Base-by-base conservation (phyloP, 768 basidiomycete species). In the Pisolithus marmoratus region DNA sequence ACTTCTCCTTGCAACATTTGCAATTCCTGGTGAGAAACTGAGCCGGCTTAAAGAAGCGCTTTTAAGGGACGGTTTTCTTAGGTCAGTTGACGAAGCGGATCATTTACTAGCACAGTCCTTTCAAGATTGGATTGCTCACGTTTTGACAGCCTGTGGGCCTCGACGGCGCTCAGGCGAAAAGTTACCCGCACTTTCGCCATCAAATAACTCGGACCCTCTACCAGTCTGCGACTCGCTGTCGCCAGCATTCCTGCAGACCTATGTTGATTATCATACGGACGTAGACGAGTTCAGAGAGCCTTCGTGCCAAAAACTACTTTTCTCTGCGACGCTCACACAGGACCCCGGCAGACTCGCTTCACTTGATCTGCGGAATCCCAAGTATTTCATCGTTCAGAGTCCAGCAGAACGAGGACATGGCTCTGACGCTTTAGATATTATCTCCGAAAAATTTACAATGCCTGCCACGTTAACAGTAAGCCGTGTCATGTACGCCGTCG, bases 41-140 rank as follows among this genome's bases (percentile, higher is more conserved):
- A 4, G 20, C 37, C 29, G 19, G 24, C 50, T 20, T 14, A 3
- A 14, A 37, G 46, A 22, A 9, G 40, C 31, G 14, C 23, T 38
- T 24, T 29, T 50, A n/a, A 58, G 47, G 5, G n/a, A 29, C 2
- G 7, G 26, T 4, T 1, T 31, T 23, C 24, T 9, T 52, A 95
- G 93, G 85, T 98, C 26, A 91, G n/a, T 99, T 51, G 96, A 99
- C 66, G 96, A 99, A 71, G 96, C 96, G 0, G 96, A 99, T 64
- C 82, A 94, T n/a, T 77, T 99, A 0, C 77, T 99, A 8, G 87
- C 89, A 9, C 94, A 97, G 65, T 92, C 91, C 1, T 98, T 96
- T 71, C 94, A 98, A 68, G 90, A 92, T 64, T 99, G 94, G 95
- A 73, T 98, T 3, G 79, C 80, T 6, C 84, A 84, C 61, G 88